Evolutionary conservation across 768 basidiomycete genomes (phyloP).

Genomic region (Lentinula guzmanii): DNA sequence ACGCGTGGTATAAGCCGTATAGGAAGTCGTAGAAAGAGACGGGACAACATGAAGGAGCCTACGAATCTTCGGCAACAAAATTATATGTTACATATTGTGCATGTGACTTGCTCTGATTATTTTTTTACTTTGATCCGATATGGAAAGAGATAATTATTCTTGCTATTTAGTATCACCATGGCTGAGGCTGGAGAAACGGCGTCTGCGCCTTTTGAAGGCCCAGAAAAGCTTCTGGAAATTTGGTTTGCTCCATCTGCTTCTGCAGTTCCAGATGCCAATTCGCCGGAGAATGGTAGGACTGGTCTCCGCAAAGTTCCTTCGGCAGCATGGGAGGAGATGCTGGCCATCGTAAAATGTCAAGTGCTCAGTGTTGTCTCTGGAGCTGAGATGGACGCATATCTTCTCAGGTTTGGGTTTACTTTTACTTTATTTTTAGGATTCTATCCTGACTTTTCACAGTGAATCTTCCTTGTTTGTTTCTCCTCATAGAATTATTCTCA

Average conservation of each 20-base stretch:
- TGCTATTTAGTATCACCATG: neutral
- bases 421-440: slow-evolving; percentile 6
- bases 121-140: slow-evolving; percentile 33
- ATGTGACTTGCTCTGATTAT: slow-evolving; percentile 20
- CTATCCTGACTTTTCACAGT: slow-evolving; percentile 38
- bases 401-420: slow-evolving; percentile 88
- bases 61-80: neutral
- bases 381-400: slow-evolving; percentile 89
- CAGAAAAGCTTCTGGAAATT: slow-evolving; percentile 93
- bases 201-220: slow-evolving; percentile 77
- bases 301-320: slow-evolving; percentile 78
- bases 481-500: slow-evolving; percentile 93
- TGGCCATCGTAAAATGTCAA: slow-evolving; percentile 94
- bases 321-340: slow-evolving; percentile 92
- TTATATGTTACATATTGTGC: neutral
- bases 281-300: slow-evolving; percentile 34
- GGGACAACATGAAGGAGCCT: slow-evolving; percentile 15
- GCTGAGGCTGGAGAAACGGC: slow-evolving; percentile 6
- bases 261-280: slow-evolving; percentile 42
- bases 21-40: slow-evolving; percentile 38
- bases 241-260: slow-evolving; percentile 88
- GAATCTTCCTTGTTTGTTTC: slow-evolving; percentile 97
- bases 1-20: slow-evolving; percentile 39
- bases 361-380: slow-evolving; percentile 89
- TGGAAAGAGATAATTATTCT: neutral